Evolutionary conservation across 371 early-diverging fungal genomes (phyloP).

Genomic region (Dentiscutata heterogama): DNA sequence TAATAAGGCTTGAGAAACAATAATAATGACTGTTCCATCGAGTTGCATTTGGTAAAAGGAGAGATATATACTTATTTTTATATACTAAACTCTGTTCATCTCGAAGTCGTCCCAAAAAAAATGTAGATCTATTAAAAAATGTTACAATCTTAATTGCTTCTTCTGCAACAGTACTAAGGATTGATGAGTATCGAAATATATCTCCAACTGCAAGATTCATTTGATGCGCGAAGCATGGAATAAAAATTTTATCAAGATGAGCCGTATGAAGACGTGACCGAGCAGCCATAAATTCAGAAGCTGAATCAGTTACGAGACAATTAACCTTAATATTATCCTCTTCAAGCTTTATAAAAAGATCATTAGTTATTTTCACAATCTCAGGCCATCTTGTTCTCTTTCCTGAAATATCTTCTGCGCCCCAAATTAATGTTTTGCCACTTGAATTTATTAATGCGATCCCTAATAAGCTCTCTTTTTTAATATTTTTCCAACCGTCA

Average conservation of each 20-base stretch:
- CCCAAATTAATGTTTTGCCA: background rate
- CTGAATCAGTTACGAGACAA: background rate
- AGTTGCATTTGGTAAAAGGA: background rate
- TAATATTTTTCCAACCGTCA: constrained; percentile 24
- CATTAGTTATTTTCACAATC: background rate
- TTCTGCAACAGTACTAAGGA: background rate
- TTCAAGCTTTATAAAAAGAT: background rate
- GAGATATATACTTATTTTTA: constrained; percentile 3
- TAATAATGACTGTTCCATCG: constrained; percentile 26
- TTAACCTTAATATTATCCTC: background rate
- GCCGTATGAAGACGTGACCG: too few relatives aligned
- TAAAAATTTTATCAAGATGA: background rate
- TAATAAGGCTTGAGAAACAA: constrained; percentile 19
- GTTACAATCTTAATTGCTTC: constrained; percentile 13
- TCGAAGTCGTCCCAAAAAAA: background rate
- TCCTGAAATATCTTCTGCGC: background rate
- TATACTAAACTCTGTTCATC: background rate
- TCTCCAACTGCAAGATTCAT: background rate
- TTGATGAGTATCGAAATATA: constrained; percentile 15
- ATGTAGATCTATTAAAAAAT: constrained; percentile 15
- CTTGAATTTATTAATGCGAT: background rate
- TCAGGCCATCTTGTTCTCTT: background rate
- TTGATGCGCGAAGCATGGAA: constrained; percentile 21
- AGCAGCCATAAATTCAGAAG: background rate
- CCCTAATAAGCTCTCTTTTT: background rate